Percentiles rank a stretch among this genome's conserved stretches.
Evolutionary conservation across 2,329 filamentous ascomycete genomes (phyloP).

Genomic region (Colletotrichum liaoningense): DNA sequence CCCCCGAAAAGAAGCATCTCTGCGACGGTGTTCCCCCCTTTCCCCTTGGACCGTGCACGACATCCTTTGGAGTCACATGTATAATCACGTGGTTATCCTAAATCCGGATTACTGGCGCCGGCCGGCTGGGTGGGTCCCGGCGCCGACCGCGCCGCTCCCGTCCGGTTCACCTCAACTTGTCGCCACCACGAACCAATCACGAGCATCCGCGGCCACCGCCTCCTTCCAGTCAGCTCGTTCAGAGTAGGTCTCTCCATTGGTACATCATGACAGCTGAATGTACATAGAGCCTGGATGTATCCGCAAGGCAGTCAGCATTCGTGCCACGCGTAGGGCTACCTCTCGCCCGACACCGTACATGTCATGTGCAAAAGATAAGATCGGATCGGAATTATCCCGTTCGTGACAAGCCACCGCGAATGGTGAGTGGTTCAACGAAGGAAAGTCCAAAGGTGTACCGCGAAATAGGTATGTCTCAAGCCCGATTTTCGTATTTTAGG

Average conservation of each 20-base stretch:
- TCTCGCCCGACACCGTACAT: neutral
- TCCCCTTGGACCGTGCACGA: neutral
- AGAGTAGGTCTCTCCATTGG: no score
- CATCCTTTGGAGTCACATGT: neutral
- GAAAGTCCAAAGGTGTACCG: neutral
- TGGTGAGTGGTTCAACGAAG: neutral
- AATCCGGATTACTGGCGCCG: no score
- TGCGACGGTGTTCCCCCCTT: conserved; percentile 4
- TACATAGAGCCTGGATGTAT: no score
- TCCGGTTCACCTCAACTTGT: neutral
- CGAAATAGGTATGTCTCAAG: neutral
- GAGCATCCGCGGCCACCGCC: neutral
- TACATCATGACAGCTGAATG: neutral
- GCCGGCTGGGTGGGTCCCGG: neutral
- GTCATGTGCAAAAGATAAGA: neutral
- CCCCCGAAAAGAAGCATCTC: neutral
- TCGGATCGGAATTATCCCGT: conserved; percentile 6
- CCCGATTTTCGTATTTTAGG: neutral
- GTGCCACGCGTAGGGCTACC: neutral
- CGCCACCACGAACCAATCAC: conserved; percentile 15
- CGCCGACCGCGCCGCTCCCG: neutral
- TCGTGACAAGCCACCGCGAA: neutral
- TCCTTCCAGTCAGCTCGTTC: neutral
- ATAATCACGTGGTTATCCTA: neutral
- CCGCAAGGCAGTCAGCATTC: neutral